Conservation (phyloP, 1,139 yeast species). For the Yamadazyma sp. region DNA sequence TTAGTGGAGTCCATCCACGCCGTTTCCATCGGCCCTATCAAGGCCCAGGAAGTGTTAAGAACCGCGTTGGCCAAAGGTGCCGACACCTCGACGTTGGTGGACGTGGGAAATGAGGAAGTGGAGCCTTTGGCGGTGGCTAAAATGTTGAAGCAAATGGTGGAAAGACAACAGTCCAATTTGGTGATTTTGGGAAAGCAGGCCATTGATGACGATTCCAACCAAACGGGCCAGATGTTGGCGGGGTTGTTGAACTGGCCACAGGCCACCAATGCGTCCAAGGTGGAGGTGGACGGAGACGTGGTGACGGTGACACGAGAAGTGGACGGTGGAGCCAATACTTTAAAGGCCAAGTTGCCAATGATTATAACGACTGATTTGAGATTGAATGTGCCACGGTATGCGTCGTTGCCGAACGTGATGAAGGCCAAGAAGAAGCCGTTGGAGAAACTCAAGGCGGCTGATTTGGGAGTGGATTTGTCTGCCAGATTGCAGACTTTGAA, state of each 20-base stretch:
- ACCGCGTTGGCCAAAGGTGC: slow-evolving; percentile 95
- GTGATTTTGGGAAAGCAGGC: slow-evolving; percentile 94
- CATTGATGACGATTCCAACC: slow-evolving; percentile 91
- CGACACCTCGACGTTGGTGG: slow-evolving; percentile 79
- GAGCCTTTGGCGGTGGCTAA: slow-evolving; percentile 95
- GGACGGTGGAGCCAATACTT: slow-evolving; percentile 91
- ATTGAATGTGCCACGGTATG: slow-evolving; percentile 91
- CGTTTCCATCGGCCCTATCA: slow-evolving; percentile 86
- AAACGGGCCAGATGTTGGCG: slow-evolving; percentile 97
- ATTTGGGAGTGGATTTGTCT: slow-evolving; percentile 64
- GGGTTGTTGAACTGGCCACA: slow-evolving; percentile 96
- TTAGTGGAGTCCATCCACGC: slow-evolving; percentile 84
- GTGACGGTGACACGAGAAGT: slow-evolving; percentile 86
- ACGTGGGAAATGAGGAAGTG: slow-evolving; percentile 67
- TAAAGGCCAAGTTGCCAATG: slow-evolving; percentile 77
- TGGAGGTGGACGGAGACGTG: slow-evolving; percentile 58
- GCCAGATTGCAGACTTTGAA: slow-evolving; percentile 68
- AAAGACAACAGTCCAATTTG: slow-evolving; percentile 69
- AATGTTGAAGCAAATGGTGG: slow-evolving; percentile 71
- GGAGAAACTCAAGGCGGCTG: slow-evolving; percentile 66
- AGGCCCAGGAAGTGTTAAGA: slow-evolving; percentile 84
- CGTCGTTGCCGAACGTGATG: slow-evolving; percentile 92
- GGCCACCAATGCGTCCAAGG: slow-evolving; percentile 94
- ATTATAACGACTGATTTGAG: slow-evolving; percentile 91
- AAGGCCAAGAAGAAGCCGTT: slow-evolving; percentile 97